Conservation (phyloP, 768 basidiomycete species). For the Hypholoma fasciculare region DNA sequence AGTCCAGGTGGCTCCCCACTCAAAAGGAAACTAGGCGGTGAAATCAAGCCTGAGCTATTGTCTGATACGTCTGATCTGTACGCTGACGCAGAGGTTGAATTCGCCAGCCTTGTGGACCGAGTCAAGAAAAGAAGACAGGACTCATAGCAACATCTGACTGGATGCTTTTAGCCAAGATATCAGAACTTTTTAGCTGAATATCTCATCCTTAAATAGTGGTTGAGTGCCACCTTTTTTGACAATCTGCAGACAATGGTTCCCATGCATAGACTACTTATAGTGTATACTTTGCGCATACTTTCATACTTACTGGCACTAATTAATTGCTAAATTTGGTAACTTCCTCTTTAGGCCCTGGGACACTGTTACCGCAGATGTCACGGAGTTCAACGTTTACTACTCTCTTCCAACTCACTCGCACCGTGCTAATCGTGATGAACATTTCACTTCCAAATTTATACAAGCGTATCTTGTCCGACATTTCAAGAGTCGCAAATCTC, state of each 20-base stretch:
- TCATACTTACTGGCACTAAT: not conserved
- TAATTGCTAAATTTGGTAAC: not conserved
- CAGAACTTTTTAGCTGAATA: too few relatives aligned
- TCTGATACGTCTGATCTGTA: slow-evolving; percentile 2
- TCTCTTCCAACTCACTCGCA: too few relatives aligned
- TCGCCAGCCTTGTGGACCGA: slow-evolving; percentile 36
- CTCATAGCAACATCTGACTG: too few relatives aligned
- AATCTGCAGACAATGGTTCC: too few relatives aligned
- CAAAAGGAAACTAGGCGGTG: slow-evolving; percentile 26
- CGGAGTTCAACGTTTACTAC: too few relatives aligned
- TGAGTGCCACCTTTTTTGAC: too few relatives aligned
- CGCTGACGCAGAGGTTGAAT: slow-evolving; percentile 1
- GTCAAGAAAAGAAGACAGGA: slow-evolving; percentile 39
- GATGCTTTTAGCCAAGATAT: too few relatives aligned
- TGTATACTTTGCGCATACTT: too few relatives aligned
- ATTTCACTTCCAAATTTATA: slow-evolving; percentile 41
- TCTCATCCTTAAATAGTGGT: too few relatives aligned
- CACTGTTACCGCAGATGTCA: too few relatives aligned
- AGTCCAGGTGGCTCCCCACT: slow-evolving; percentile 30
- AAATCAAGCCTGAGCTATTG: not conserved
- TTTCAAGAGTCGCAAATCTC: slow-evolving; percentile 38
- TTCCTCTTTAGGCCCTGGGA: too few relatives aligned
- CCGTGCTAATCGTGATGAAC: slow-evolving; percentile 12
- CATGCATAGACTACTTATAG: too few relatives aligned
- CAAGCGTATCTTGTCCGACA: slow-evolving; percentile 30